phyloP scores from a whole-genome alignment of 2,329 filamentous ascomycete genomes.

The Penicillium sp. region DNA sequence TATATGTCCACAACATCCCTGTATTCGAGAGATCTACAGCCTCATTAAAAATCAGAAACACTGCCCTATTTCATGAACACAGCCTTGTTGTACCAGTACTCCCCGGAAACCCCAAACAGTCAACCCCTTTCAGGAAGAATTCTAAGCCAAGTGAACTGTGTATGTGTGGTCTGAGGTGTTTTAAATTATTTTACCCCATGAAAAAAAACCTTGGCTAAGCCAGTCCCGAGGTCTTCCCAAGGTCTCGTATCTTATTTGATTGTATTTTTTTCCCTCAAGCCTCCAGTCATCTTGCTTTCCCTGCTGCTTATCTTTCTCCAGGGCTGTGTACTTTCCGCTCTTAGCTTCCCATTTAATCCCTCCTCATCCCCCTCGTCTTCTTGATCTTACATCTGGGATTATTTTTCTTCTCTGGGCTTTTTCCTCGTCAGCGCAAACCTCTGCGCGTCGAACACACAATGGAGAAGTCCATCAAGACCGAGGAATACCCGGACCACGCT shows the following conservation, averaged over 20 bases:
- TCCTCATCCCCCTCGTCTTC: background rate
- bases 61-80: background rate
- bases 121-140: background rate
- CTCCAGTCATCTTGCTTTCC: background rate
- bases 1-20: background rate
- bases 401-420: background rate
- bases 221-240: background rate
- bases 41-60: background rate
- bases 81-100: background rate
- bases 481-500: slow-evolving; percentile 23
- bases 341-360: background rate
- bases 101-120: background rate
- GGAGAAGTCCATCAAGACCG: slow-evolving; percentile 12
- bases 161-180: background rate
- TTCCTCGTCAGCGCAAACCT: background rate
- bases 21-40: background rate
- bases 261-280: background rate
- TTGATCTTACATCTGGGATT: background rate
- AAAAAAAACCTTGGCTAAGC: background rate
- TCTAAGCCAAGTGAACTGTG: background rate
- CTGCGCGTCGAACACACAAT: background rate
- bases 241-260: background rate
- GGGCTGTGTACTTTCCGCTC: background rate
- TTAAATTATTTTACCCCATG: background rate
- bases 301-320: background rate